Conservation (phyloP, 345 rosid genomes). For the Combretum micranthum region DNA sequence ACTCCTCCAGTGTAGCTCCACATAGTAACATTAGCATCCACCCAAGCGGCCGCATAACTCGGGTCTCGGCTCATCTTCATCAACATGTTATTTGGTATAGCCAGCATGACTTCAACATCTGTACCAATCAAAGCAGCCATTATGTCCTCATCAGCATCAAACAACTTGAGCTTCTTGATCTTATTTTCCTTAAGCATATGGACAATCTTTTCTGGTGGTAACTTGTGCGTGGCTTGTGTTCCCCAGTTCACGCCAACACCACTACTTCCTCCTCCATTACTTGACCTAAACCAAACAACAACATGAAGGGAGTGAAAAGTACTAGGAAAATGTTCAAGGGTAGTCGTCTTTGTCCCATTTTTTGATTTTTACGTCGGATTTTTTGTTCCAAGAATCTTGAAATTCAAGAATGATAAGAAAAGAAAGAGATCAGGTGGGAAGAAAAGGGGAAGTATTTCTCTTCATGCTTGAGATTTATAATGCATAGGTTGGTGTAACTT, state of each 20-base stretch:
- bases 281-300: background rate
- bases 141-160: constrained; percentile 64
- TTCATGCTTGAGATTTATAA: too few species aligned
- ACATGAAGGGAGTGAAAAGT: background rate
- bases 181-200: constrained; percentile 55
- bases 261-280: background rate
- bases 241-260: constrained; percentile 75
- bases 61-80: constrained; percentile 37
- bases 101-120: constrained; percentile 76
- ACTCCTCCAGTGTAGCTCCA: constrained; percentile 49
- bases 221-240: constrained; percentile 57
- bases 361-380: too few species aligned
- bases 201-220: constrained; percentile 61
- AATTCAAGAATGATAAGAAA: constrained; percentile 6
- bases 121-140: constrained; percentile 51
- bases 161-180: constrained; percentile 59
- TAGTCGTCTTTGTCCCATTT: too few species aligned
- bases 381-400: background rate
- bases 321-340: background rate
- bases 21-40: constrained; percentile 58
- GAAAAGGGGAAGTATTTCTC: too few species aligned
- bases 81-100: constrained; percentile 70
- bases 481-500: too few species aligned
- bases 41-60: constrained; percentile 59
- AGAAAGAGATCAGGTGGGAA: background rate